Conservation (phyloP, 371 early-diverging fungal genomes). For the Rhizopus microsporus region DNA sequence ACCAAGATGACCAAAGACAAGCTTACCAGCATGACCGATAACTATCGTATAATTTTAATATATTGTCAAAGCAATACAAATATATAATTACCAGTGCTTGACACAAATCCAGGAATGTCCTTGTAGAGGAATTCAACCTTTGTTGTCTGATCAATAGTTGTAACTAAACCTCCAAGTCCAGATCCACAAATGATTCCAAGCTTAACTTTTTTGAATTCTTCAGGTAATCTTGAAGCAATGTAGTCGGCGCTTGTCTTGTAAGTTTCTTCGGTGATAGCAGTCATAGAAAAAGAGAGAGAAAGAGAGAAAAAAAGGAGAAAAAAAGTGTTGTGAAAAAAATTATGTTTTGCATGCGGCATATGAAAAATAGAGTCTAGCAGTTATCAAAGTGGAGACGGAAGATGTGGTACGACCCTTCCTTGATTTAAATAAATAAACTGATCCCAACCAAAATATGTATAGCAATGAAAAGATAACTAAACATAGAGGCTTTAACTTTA, state of each 20-base stretch:
- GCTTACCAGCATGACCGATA: conserved; percentile 88
- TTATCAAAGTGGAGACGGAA: too few relatives aligned
- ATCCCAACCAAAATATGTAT: too few relatives aligned
- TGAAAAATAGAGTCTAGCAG: conserved; percentile 2
- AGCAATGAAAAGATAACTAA: too few relatives aligned
- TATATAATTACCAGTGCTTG: conserved; percentile 72
- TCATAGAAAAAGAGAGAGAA: conserved; percentile 9
- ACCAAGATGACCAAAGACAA: conserved; percentile 86
- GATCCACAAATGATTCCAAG: conserved; percentile 92
- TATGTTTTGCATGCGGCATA: neutral
- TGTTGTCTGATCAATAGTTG: conserved; percentile 63
- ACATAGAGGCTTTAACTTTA: too few relatives aligned
- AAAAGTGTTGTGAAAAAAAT: conserved; percentile 1
- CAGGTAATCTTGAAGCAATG: conserved; percentile 31
- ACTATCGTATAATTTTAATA: conserved; percentile 41
- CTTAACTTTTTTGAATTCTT: conserved; percentile 43
- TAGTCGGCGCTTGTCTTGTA: conserved; percentile 29
- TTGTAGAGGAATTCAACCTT: conserved; percentile 73
- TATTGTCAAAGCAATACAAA: too few relatives aligned
- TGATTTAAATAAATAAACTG: too few relatives aligned
- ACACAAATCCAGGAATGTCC: conserved; percentile 85
- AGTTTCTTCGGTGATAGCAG: conserved; percentile 30
- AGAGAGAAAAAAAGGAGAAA: conserved; percentile 7
- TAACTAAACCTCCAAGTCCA: conserved; percentile 86
- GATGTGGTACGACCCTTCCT: too few relatives aligned